A percentile compares a stretch with the other conserved stretches of the same genome.
phyloP scores from a whole-genome alignment of 148 eudicot species.

The Camellia japonica region DNA sequence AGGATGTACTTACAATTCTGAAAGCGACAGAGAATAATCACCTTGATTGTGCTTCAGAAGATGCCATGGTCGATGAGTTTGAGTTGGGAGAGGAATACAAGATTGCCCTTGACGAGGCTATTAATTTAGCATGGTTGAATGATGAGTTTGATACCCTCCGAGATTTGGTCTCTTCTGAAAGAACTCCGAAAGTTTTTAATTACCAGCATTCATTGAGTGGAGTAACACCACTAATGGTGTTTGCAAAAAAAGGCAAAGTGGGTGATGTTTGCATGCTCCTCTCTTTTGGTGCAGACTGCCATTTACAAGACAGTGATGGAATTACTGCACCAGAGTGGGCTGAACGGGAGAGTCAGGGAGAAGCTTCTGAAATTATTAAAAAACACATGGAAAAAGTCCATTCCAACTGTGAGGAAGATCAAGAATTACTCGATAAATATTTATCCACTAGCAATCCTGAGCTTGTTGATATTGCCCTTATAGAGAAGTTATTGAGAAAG shows the following conservation, averaged over 20 bases:
- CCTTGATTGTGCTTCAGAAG: slow-evolving; percentile 33
- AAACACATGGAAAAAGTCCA: slow-evolving; percentile 47
- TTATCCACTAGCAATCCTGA: slow-evolving; percentile 63
- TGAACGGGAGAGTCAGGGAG: slow-evolving; percentile 52
- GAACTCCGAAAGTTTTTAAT: slow-evolving; percentile 45
- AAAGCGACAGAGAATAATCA: slow-evolving; percentile 42
- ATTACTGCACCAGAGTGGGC: slow-evolving; percentile 80
- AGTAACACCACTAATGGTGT: slow-evolving; percentile 86
- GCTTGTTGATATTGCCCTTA: slow-evolving; percentile 56
- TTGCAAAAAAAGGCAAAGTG: slow-evolving; percentile 74
- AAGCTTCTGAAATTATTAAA: slow-evolving; percentile 60
- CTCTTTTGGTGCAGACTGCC: slow-evolving; percentile 77
- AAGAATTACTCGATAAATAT: slow-evolving; percentile 56
- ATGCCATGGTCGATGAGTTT: slow-evolving; percentile 31
- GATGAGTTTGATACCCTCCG: slow-evolving; percentile 77
- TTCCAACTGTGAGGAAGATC: slow-evolving; percentile 46
- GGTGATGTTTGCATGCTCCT: slow-evolving; percentile 86
- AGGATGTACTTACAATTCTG: slow-evolving; percentile 67
- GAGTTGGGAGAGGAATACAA: slow-evolving; percentile 48
- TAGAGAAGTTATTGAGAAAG: slow-evolving; percentile 69
- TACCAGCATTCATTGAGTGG: slow-evolving; percentile 79
- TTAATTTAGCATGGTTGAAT: slow-evolving; percentile 59
- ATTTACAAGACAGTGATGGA: slow-evolving; percentile 65
- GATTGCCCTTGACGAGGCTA: slow-evolving; percentile 80
- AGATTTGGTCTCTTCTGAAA: slow-evolving; percentile 62